These are phyloP conservation scores for Bipolaris gigantea DNA, from an alignment of 2,329 filamentous ascomycete genomes.

Conservation along the genomic window DNA sequence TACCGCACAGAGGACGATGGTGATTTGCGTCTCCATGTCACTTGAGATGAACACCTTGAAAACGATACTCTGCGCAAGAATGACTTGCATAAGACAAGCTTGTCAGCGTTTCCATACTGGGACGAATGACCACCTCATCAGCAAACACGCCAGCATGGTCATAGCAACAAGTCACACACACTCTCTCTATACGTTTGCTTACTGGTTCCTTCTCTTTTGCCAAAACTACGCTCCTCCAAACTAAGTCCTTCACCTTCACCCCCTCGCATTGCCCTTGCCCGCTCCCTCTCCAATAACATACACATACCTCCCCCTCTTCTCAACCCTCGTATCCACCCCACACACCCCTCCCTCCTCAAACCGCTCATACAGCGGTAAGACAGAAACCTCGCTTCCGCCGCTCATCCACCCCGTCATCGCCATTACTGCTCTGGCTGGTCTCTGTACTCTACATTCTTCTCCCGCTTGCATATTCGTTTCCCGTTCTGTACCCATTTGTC, in stretches of 20 bases:
- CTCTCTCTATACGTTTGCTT: neutral
- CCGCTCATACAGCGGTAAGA: slow-evolving; percentile 4
- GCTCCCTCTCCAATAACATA: slow-evolving; percentile 1
- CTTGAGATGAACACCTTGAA: neutral
- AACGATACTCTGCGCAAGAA: neutral
- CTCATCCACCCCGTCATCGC: neutral
- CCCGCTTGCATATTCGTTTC: too few species aligned
- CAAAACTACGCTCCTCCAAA: neutral
- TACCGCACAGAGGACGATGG: neutral
- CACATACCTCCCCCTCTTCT: slow-evolving; percentile 3
- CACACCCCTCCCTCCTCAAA: neutral
- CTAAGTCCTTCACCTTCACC: neutral
- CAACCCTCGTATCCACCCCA: neutral
- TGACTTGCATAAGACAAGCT: neutral
- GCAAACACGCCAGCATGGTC: neutral
- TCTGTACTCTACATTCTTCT: neutral
- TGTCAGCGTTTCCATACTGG: neutral
- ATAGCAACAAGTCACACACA: neutral
- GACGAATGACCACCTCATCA: neutral
- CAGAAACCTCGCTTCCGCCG: neutral
- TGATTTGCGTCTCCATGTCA: neutral
- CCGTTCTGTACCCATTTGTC: neutral
- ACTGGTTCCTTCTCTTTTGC: too few species aligned
- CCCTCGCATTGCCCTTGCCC: too few species aligned
- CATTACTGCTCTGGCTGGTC: neutral